Evolutionary conservation across 257 asterid species (phyloP).

Genomic region (Salvia miltiorrhiza): DNA sequence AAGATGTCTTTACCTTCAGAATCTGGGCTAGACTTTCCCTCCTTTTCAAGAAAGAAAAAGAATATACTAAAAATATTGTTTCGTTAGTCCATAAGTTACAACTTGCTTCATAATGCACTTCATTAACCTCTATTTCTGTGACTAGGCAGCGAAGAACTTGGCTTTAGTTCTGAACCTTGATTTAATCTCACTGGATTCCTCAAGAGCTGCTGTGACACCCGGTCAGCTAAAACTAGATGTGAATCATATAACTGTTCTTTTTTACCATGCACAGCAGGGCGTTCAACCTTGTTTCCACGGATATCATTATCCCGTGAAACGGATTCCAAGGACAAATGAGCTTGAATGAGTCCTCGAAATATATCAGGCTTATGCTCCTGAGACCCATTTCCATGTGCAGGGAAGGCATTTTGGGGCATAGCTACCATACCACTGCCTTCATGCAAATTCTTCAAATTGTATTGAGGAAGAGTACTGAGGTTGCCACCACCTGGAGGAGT

Average conservation of each 20-base stretch:
- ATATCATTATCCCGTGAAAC: constrained; percentile 29
- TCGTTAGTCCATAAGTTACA: constrained; percentile 17
- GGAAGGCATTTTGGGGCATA: constrained; percentile 34
- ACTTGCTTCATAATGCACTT: not conserved
- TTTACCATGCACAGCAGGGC: constrained; percentile 19
- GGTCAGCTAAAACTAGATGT: constrained; percentile 40
- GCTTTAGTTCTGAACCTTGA: constrained; percentile 40
- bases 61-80: not conserved
- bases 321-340: constrained; percentile 39
- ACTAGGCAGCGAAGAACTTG: constrained; percentile 30
- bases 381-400: constrained; percentile 44
- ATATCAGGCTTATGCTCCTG: constrained; percentile 36
- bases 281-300: constrained; percentile 26
- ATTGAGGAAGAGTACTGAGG: constrained; percentile 39
- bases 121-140: constrained; percentile 24
- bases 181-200: constrained; percentile 41
- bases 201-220: constrained; percentile 46
- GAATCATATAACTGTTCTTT: constrained; percentile 32
- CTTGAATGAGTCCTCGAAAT: constrained; percentile 41
- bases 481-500: constrained; percentile 58
- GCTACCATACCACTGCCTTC: constrained; percentile 33
- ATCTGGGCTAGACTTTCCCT: constrained; percentile 16
- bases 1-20: constrained; percentile 21
- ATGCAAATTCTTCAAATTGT: constrained; percentile 35
- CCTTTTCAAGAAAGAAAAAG: constrained; percentile 14